Base-by-base conservation (phyloP, 2,329 filamentous ascomycete genomes). In the Teratosphaeria viscida region DNA sequence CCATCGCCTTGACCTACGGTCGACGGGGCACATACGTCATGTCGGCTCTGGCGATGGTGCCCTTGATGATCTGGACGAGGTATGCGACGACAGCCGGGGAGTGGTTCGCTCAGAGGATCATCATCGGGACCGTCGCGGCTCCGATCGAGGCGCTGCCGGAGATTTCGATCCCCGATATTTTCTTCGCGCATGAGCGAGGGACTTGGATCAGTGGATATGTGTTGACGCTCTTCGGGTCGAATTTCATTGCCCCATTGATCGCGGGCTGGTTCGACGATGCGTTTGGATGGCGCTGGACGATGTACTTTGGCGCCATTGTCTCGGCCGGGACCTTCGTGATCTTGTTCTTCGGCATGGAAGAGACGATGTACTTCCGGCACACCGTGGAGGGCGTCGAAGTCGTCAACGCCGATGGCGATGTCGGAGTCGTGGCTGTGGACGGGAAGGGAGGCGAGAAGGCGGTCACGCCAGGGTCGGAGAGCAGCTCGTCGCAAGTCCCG, bases 271-370 rank as follows among this genome's bases (percentile, higher is more conserved):
- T 82, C 62, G 73, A 73, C 53, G 74, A 80, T 52, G 73, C 72
- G 1, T 71, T 74, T 59, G 78, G 78, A 2, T 43, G 37, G 37
- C 12, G 37, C 12, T 43, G 78, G 77, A 74, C 76, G 14, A 72
- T 79, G 55, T 63, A 70, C 77, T 82, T 79, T 71, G 77, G 77
- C 29, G 78, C 81, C 4, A 82, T 85, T 29, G 76, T 84, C 61
- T 67, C 73, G 0, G 79, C 71, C 1, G 68, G 77, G 1, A 73
- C 71, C 8, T 77, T 79, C 32, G 62, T 84, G 26, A 75, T 82
- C 61, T 70, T 81, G 2, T 83, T 82, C 71, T 79, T 85, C 64
- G 77, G 79, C 65, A 78, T 83, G 73, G 82, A 85, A 66, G 82
- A 85, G 67, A 83, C 82, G 2, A 84, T 81, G 65, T 83, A 78